These are phyloP conservation scores for Tulasnella sp. DNA, from an alignment of 768 basidiomycete species.

Conservation along the genomic window DNA sequence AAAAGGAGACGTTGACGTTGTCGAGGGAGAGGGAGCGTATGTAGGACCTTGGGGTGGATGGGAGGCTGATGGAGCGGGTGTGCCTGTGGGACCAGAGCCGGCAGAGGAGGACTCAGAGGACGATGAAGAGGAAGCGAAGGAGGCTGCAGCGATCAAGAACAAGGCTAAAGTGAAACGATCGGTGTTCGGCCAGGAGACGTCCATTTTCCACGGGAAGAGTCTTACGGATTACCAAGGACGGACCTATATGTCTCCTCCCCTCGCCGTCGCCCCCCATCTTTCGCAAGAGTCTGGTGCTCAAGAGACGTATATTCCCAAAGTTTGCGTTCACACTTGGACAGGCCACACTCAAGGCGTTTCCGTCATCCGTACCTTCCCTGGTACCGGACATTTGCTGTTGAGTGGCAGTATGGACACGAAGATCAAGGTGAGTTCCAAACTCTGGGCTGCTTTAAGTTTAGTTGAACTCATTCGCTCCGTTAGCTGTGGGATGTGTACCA, in stretches of 20 bases:
- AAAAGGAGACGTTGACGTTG: conserved; percentile 74
- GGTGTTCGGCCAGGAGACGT: conserved; percentile 80
- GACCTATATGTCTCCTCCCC: conserved; percentile 93
- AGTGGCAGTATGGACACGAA: conserved; percentile 98
- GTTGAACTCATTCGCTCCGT: neutral
- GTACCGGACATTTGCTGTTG: conserved; percentile 85
- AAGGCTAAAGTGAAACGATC: conserved; percentile 55
- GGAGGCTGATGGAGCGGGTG: conserved; percentile 55
- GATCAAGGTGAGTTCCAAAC: conserved; percentile 62
- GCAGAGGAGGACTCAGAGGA: conserved; percentile 48
- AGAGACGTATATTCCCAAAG: conserved; percentile 91
- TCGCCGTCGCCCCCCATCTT: conserved; percentile 80
- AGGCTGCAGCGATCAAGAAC: conserved; percentile 30
- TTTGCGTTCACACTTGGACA: conserved; percentile 95
- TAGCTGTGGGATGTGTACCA: conserved; percentile 98
- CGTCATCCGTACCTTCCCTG: conserved; percentile 86
- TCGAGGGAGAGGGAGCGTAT: conserved; percentile 86
- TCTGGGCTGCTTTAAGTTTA: neutral
- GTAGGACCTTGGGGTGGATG: conserved; percentile 92
- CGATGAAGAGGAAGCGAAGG: conserved; percentile 41
- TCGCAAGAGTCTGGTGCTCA: conserved; percentile 70
- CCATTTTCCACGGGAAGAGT: conserved; percentile 94
- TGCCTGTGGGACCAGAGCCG: conserved; percentile 41
- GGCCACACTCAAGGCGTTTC: conserved; percentile 96
- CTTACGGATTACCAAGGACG: conserved; percentile 96